Evolutionary conservation across 805 yeast species (phyloP).

Genomic region (Starmerella powellii): DNA sequence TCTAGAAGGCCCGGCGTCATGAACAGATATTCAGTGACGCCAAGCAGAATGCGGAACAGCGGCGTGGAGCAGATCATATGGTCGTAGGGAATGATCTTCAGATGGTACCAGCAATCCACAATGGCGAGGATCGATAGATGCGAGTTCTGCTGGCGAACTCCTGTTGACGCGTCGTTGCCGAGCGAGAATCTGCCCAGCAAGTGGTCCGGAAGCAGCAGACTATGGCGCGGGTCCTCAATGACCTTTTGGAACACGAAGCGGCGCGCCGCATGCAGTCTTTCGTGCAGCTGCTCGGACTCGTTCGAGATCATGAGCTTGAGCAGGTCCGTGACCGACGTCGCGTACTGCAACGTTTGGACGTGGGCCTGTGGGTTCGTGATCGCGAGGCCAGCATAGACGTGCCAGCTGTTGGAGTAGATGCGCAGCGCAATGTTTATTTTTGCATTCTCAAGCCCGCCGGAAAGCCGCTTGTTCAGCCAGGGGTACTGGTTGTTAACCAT

Average conservation of each 20-base stretch:
- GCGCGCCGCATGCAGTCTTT: slow-evolving; percentile 54
- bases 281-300: slow-evolving; percentile 42
- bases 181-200: slow-evolving; percentile 70
- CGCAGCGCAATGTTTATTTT: slow-evolving; percentile 86
- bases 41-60: slow-evolving; percentile 76
- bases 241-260: slow-evolving; percentile 64
- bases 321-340: slow-evolving; percentile 69
- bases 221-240: slow-evolving; percentile 36
- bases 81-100: slow-evolving; percentile 84
- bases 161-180: slow-evolving; percentile 47
- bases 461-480: slow-evolving; percentile 73
- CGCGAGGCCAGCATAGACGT: slow-evolving; percentile 94
- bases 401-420: slow-evolving; percentile 91
- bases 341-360: slow-evolving; percentile 77
- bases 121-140: slow-evolving; percentile 81
- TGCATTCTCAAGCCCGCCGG: slow-evolving; percentile 92
- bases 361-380: slow-evolving; percentile 94
- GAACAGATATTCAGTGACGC: slow-evolving; percentile 85
- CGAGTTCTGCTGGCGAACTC: slow-evolving; percentile 54
- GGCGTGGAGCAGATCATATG: slow-evolving; percentile 97
- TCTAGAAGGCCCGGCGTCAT: slow-evolving; percentile 76
- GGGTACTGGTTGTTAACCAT: slow-evolving; percentile 70
- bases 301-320: slow-evolving; percentile 73
- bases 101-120: slow-evolving; percentile 83
- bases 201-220: slow-evolving; percentile 62